Base-by-base conservation (phyloP, 441 rosid species). In the Mallotus japonicus region DNA sequence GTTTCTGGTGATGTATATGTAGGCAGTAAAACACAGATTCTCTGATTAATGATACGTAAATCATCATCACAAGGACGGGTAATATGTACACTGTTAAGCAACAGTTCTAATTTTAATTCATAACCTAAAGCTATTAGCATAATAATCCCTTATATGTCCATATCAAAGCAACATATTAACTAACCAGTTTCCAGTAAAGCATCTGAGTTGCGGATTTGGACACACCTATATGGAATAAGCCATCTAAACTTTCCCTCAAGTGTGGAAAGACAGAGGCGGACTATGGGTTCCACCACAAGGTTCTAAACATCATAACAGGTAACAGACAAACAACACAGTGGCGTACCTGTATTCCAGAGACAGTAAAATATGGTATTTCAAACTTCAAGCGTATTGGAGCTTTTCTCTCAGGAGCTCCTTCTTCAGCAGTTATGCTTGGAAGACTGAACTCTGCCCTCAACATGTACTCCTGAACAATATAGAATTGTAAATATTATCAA, bases 381-480 rank as follows among this genome's bases (percentile, higher is more conserved):
- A 96, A 96, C 85, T 93, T 93, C 81, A 93, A 97, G 62, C 97
- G 92, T 69, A 96, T 90, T 3, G 99, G 99, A 81, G 99, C 97
- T 81, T 92, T 96, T 80, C 98, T 87, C 79, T 90, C 97, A 28
- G 95, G 96, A 51, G 82, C 75, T 67, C 88, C 92, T 79, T 96
- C 99, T 87, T 96, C 99, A 34, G 89, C 98, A 20, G 92, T 89
- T 83, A 96, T 84, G 69, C 98, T 96, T 72, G 99, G 96, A 80
- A 96, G 99, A 83, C 80, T 87, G 80, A 96, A 90, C 83, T 96
- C 98, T 60, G 97, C 97, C 89, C 98, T 89, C 85, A 96, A 62
- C 99, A 96, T 92, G 69, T 93, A 96, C 77, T 73, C 69, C 69
- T 63, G 20, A 51, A 53, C 49, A 50, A 12, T 12, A 68, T 54